Base-by-base conservation (phyloP, 2,329 filamentous ascomycete genomes). In the Aspergillus puulaauensis region DNA sequence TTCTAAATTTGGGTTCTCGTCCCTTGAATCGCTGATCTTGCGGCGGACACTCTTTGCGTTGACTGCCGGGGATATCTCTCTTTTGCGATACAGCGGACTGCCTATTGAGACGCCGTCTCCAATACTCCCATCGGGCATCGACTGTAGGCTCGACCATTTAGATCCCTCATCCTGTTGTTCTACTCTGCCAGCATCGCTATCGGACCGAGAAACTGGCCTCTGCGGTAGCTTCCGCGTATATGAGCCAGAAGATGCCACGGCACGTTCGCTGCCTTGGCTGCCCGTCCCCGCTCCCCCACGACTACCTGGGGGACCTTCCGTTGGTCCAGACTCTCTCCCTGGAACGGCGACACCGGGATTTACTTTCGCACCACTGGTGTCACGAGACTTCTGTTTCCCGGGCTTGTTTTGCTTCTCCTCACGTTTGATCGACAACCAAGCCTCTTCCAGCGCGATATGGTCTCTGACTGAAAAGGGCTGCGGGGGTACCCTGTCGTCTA, bases 391-490 rank as follows among this genome's bases (percentile, higher is more conserved):
- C 7, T 14, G 44, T 35, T 53, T 58, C 11, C 15, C 48, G 15
- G 55, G 48, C 12, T 41, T 21, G 24, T 57, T 62, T 14, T 57
- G 54, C 47, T 65, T 62, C 12, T 47, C 59, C 15, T 59, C 50
- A 31, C 66, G 64, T 24, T 74, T 68, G 15, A 95, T 79, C 15
- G 80, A 76, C 44, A 87, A 75, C 90, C 93, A 96, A 37, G 90
- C 86, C 62, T 86, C 84, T 70, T 96, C 91, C 12, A 96, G 79
- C 2, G 88, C 86, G 64, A 87, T 85, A 64, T 93, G 96, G 75
- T 96, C 92, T 57, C 85, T 86, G 4, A 81, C 81, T 0, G 90
- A 89, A 73, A 96, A 96, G 0, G 92, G 91, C 44, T 90, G 86
- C 8, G 91, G 84, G 47, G 86, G 83, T 37, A 83, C 81, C 65